Conservation (phyloP, 2,329 filamentous ascomycete species). For the Trichoderma breve region DNA sequence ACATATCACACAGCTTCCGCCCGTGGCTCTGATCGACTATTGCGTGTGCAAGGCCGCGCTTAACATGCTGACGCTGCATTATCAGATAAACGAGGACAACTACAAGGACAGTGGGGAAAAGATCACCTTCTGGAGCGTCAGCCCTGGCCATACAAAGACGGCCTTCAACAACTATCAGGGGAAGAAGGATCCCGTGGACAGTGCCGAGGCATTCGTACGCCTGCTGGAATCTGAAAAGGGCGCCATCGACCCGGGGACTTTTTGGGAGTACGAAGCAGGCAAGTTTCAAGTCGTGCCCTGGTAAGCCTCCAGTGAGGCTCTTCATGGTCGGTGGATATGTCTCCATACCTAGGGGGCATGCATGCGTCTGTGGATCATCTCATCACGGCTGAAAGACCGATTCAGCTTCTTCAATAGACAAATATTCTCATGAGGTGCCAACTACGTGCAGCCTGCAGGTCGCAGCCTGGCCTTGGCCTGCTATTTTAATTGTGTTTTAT, state of each 20-base stretch:
- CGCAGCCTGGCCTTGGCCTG: background rate
- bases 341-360: background rate
- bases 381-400: background rate
- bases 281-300: slow-evolving; percentile 3
- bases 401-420: background rate
- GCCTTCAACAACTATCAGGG: slow-evolving; percentile 24
- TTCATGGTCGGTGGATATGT: background rate
- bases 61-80: slow-evolving; percentile 26
- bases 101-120: background rate
- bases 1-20: background rate
- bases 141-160: slow-evolving; percentile 24
- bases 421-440: background rate
- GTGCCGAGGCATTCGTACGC: slow-evolving; percentile 12
- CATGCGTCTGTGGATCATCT: background rate
- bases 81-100: slow-evolving; percentile 16
- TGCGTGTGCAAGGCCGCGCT: slow-evolving; percentile 24
- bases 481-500: background rate
- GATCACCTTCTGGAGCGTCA: slow-evolving; percentile 25
- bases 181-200: slow-evolving; percentile 12
- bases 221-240: slow-evolving; percentile 14
- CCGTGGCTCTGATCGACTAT: slow-evolving; percentile 17
- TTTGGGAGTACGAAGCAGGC: slow-evolving; percentile 16
- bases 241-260: slow-evolving; percentile 1
- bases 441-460: background rate
- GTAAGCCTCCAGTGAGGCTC: slow-evolving; percentile 1